phyloP scores from a whole-genome alignment of 768 basidiomycete species.

The Leucocoprinus leucothites region DNA sequence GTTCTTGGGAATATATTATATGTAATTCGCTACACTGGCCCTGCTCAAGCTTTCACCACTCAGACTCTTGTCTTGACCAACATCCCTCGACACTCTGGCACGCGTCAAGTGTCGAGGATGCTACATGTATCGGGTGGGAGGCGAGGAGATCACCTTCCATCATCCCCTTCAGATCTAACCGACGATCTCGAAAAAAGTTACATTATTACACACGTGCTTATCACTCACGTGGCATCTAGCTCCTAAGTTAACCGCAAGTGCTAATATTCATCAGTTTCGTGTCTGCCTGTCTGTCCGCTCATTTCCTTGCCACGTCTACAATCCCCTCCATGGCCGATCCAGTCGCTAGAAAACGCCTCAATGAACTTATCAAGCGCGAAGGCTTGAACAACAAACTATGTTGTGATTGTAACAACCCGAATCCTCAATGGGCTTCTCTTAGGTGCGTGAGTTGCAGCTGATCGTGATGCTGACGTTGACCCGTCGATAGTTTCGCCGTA shows the following conservation, averaged over 20 bases:
- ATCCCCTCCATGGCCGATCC: constrained; percentile 50
- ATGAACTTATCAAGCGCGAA: constrained; percentile 70
- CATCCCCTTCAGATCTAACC: not conserved
- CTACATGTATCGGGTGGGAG: not conserved
- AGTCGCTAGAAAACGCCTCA: constrained; percentile 66
- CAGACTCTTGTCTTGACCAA: not conserved
- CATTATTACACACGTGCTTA: not conserved
- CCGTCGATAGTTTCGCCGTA: constrained; percentile 65
- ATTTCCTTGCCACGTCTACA: not conserved
- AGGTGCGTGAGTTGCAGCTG: constrained; percentile 39
- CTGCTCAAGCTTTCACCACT: not conserved
- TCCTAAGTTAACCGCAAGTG: not conserved
- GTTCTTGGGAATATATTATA: not conserved
- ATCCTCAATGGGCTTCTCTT: constrained; percentile 92
- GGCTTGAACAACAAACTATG: constrained; percentile 76
- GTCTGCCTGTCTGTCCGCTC: not conserved
- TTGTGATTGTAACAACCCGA: constrained; percentile 82
- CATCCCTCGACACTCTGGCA: no score
- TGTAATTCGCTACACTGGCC: not conserved
- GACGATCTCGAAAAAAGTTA: not conserved
- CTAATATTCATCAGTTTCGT: not conserved
- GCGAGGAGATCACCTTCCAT: no score
- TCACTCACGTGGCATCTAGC: not conserved
- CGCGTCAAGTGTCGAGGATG: not conserved
- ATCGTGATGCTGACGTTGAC: constrained; percentile 12